A percentile compares a stretch with the other conserved stretches of the same genome.
phyloP scores from a whole-genome alignment of 306 rosid genomes.

The Inga oerstediana region DNA sequence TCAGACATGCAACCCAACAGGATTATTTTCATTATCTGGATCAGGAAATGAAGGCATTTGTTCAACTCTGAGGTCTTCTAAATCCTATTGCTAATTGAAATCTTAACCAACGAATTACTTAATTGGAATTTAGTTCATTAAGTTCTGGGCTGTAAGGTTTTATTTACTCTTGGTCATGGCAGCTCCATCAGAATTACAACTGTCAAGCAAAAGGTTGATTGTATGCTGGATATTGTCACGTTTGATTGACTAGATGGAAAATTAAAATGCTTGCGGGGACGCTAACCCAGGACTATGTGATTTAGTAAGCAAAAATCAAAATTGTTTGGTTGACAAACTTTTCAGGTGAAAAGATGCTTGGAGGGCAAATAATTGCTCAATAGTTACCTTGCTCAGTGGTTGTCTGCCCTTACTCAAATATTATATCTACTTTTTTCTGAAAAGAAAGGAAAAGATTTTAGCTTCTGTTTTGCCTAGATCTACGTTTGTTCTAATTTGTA shows the following conservation, averaged over 20 bases:
- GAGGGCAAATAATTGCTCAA: not conserved
- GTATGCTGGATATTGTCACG: not conserved
- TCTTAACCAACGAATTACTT: not conserved
- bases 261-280: not conserved
- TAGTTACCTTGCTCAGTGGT: constrained; percentile 18
- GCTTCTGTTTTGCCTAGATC: constrained; percentile 5
- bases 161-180: not conserved
- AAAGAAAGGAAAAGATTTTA: not conserved
- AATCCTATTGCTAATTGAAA: not conserved
- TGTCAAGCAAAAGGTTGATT: not conserved
- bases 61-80: not conserved
- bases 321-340: not conserved
- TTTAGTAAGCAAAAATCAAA: not conserved
- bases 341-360: not conserved
- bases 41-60: constrained; percentile 8
- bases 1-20: not conserved
- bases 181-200: not conserved
- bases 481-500: not conserved
- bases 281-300: not conserved
- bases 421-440: not conserved
- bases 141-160: not conserved
- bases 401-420: constrained; percentile 2
- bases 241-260: not conserved
- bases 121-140: not conserved
- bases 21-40: not conserved